Evolutionary conservation across 441 rosid species (phyloP), one percentile per base, ranked within the genome.

Genomic region (Arabidopsis hybrid): DNA sequence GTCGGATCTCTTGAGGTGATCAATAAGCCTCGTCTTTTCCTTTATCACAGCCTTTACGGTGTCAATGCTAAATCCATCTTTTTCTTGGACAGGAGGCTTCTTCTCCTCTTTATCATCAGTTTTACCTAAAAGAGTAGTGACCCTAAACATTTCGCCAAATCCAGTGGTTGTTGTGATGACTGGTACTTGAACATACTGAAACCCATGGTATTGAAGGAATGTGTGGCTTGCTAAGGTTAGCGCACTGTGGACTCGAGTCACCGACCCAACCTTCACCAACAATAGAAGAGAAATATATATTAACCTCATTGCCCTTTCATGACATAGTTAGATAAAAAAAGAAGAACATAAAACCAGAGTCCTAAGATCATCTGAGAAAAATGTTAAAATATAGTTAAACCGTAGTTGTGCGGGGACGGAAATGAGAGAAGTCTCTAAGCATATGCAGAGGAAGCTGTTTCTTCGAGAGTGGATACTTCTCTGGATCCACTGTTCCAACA

Each of bases 401-500:
- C 58, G 94, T 92, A 18, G 96, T 89, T 36, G 99, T 90, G 35
- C 97, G 89, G 6, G 95, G 89, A 45, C 96, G 85, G 81, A 95
- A 88, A 79, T 95, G 99, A 49, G 93, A 49, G 69, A 21, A 85
- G 47, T 86, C 91, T 79, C 97, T 86, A 43, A 92, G 75, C 65
- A 47, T 62, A 59, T 92, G 94, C 8, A 92, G 69, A 32, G 97
- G 94, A 67, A 95, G 65, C 31, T 91, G 81, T 80, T 85, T 92
- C 87, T 72, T 89, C 0, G 99, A 83, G 32, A 92, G 72, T 16
- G 88, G 79, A 70, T 90, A 95, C 65, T 79, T 86, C 45, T 81
- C 88, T 1, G 72, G 75, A 50, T 92, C 97, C 16, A 91, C 93
- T 0, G 72, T 82, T 57, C 97, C 99, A 17, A 92, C 72, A 69